Evolutionary conservation across 2,329 filamentous ascomycete species (phyloP).

Genomic region (Trichophyton simii): DNA sequence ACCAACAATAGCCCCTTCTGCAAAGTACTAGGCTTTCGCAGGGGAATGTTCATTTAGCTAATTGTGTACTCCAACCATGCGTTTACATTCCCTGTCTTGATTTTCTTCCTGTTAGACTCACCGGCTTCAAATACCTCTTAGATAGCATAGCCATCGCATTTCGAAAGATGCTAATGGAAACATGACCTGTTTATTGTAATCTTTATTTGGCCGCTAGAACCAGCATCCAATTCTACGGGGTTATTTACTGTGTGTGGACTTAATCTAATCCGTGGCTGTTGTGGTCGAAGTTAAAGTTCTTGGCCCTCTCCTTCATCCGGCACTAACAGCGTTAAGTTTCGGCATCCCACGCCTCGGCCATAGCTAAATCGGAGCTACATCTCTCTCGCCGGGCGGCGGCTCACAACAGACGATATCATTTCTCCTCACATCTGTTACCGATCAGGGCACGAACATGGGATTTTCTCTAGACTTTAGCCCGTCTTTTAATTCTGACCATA

Average conservation of each 20-base stretch:
- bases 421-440: not conserved
- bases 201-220: not conserved
- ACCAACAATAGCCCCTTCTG: not conserved
- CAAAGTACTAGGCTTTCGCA: not conserved
- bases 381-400: not conserved
- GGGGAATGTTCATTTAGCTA: not conserved
- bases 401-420: not conserved
- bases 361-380: not conserved
- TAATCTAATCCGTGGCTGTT: not conserved
- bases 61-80: not conserved
- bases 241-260: no score
- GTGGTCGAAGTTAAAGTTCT: not conserved
- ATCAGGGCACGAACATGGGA: not conserved
- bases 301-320: not conserved
- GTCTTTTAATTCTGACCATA: not conserved
- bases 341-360: not conserved
- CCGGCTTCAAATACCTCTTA: not conserved
- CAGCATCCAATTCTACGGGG: no score
- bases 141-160: not conserved
- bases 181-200: not conserved
- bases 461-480: not conserved
- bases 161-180: not conserved
- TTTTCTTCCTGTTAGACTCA: slow-evolving; percentile 10
- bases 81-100: slow-evolving; percentile 10
- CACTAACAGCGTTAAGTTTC: not conserved